A percentile compares a stretch with the other conserved stretches of the same genome.
Conservation (phyloP, 257 asterid genomes). For the Lycium barbarum region DNA sequence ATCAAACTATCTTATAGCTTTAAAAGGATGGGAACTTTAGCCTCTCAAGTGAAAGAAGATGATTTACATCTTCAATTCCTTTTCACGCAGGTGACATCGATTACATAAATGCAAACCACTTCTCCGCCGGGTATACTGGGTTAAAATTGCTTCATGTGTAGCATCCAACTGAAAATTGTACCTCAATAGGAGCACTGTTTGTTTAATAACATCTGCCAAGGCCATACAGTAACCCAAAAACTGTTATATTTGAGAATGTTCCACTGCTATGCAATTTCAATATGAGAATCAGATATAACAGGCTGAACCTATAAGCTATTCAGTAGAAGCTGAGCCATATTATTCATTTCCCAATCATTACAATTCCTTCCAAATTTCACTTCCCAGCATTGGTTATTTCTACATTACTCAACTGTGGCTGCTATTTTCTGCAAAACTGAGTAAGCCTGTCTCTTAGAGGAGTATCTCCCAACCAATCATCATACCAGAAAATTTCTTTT, state of each 20-base stretch:
- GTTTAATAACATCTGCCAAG: neutral
- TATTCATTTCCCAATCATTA: neutral
- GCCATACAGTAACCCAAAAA: constrained; percentile 8
- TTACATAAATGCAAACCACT: constrained; percentile 1
- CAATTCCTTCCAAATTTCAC: constrained; percentile 5
- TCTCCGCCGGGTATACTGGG: neutral
- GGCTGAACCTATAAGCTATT: constrained; percentile 17
- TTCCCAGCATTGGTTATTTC: neutral
- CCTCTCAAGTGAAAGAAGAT: neutral
- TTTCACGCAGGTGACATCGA: neutral
- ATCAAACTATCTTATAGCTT: neutral
- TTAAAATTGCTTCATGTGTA: constrained; percentile 19
- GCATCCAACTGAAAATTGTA: neutral
- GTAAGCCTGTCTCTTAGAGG: neutral
- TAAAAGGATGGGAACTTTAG: neutral
- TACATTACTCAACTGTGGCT: neutral
- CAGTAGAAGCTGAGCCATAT: neutral
- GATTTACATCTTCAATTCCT: constrained; percentile 16
- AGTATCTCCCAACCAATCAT: constrained; percentile 18
- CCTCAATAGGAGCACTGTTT: neutral
- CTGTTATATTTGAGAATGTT: constrained; percentile 15
- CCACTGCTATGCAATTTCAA: constrained; percentile 16
- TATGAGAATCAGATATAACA: neutral
- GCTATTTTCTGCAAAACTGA: constrained; percentile 2
- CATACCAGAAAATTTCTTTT: neutral